Percentiles rank a stretch among this genome's conserved stretches.
phyloP scores from a whole-genome alignment of 2,329 filamentous ascomycete genomes.

The Grosmannia penicillata region DNA sequence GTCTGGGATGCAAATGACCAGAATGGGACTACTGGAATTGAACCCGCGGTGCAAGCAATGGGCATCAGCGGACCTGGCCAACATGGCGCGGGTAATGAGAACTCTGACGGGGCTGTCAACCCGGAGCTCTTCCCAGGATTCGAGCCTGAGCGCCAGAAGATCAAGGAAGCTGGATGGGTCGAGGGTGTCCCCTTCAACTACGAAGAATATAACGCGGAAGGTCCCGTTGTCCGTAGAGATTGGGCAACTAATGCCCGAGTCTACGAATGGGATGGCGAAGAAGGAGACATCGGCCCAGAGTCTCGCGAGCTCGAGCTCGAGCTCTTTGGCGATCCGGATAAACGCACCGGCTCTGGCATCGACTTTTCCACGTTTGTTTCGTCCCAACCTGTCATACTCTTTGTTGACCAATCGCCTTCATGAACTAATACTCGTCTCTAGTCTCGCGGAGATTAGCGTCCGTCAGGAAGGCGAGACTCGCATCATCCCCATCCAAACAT shows the following conservation, averaged over 20 bases:
- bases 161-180: constrained; percentile 27
- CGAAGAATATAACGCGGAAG: constrained; percentile 15
- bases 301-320: constrained; percentile 55
- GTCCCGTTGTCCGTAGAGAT: constrained; percentile 9
- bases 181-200: constrained; percentile 34
- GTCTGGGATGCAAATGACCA: neutral
- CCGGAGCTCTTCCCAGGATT: constrained; percentile 7
- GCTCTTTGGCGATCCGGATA: constrained; percentile 51
- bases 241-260: constrained; percentile 44
- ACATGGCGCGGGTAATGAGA: neutral
- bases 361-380: constrained; percentile 35
- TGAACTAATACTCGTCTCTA: constrained; percentile 20
- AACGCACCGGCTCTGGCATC: constrained; percentile 35
- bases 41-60: no score
- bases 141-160: constrained; percentile 12
- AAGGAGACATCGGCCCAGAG: constrained; percentile 67
- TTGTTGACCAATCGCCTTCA: neutral
- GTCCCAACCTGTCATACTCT: constrained; percentile 2
- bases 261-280: constrained; percentile 78
- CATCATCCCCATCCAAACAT: constrained; percentile 38
- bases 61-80: neutral
- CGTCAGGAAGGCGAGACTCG: constrained; percentile 39
- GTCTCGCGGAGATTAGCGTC: constrained; percentile 39
- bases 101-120: constrained; percentile 3
- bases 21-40: no score